Percentiles rank a stretch among this genome's conserved stretches.
phyloP scores from a whole-genome alignment of 306 rosid species.

The Ceratonia siliqua region DNA sequence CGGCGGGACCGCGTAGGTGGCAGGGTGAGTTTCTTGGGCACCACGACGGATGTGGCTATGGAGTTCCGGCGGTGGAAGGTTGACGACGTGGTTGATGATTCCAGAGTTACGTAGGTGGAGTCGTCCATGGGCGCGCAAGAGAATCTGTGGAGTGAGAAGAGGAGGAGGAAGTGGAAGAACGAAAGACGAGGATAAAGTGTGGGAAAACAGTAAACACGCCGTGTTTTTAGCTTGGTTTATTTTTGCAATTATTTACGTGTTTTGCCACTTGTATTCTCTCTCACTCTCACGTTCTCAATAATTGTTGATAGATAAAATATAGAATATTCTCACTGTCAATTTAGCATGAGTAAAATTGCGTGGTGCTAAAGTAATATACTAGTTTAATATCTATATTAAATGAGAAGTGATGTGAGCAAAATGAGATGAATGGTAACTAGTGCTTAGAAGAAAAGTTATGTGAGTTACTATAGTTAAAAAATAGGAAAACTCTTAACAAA shows the following conservation, averaged over 20 bases:
- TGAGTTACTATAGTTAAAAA: no score
- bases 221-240: no score
- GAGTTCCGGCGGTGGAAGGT: conserved; percentile 61
- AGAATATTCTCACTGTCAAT: background rate
- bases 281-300: background rate
- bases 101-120: background rate
- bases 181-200: background rate
- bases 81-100: background rate
- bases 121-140: conserved; percentile 30
- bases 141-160: background rate
- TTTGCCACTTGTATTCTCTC: background rate
- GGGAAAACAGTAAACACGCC: background rate
- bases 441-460: no score
- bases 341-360: background rate
- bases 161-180: background rate
- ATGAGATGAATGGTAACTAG: no score
- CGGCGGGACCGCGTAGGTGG: conserved; percentile 32
- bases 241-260: background rate
- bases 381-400: background rate
- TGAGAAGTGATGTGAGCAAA: no score
- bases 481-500: background rate
- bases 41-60: conserved; percentile 42
- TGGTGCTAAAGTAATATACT: no score
- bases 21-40: conserved; percentile 35
- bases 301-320: background rate